Evolutionary conservation across 148 eudicot genomes (phyloP).

Genomic region (Vaccinium vitisidaea): DNA sequence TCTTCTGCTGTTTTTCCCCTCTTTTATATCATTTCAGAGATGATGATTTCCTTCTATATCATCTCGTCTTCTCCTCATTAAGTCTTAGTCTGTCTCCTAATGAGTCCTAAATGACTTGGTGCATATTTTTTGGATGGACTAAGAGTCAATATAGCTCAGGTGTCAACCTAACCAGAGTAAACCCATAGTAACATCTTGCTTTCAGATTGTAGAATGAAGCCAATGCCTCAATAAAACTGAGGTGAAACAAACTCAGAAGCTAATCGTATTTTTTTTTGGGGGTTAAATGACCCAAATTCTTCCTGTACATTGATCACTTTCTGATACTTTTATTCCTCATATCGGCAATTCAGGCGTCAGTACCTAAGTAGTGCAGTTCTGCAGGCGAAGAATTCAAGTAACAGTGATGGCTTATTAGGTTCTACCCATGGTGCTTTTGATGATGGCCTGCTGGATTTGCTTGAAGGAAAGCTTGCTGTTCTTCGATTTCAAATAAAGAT

Average conservation of each 20-base stretch:
- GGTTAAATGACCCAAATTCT: not conserved
- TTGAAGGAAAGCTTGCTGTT: slow-evolving; percentile 96
- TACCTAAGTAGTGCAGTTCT: slow-evolving; percentile 90
- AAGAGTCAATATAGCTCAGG: not conserved
- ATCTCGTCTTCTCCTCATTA: not conserved
- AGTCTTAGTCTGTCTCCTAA: not conserved
- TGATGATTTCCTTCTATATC: slow-evolving; percentile 1
- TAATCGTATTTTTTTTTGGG: not conserved
- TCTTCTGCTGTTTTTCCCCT: not conserved
- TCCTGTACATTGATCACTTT: not conserved
- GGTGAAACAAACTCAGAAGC: not conserved
- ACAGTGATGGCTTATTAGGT: slow-evolving; percentile 39
- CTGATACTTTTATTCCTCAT: slow-evolving; percentile 20
- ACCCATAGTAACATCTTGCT: not conserved
- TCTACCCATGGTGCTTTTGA: slow-evolving; percentile 61
- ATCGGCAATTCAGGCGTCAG: slow-evolving; percentile 65
- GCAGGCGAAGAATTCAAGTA: slow-evolving; percentile 86
- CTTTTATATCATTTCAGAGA: not conserved
- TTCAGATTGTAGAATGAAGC: not conserved
- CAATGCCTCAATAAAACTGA: not conserved
- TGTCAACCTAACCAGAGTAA: not conserved
- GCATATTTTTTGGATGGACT: not conserved
- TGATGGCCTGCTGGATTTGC: slow-evolving; percentile 84
- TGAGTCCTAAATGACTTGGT: not conserved
- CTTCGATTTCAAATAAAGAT: slow-evolving; percentile 85